phyloP scores from a whole-genome alignment of 1,284 basidiomycete species.

The Trichosporon inkin region DNA sequence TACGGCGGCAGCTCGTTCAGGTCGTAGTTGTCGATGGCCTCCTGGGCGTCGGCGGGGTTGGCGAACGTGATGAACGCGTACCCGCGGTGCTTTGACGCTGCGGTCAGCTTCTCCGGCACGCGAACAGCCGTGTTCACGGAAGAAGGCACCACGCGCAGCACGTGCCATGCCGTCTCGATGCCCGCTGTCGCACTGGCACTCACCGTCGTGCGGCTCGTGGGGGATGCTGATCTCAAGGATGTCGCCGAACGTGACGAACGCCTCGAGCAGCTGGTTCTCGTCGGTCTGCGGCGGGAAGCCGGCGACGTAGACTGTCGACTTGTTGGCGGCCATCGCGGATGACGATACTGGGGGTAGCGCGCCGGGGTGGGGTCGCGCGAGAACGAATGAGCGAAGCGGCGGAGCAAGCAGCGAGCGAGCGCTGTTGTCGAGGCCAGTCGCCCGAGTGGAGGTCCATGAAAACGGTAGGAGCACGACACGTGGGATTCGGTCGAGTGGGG shows the following conservation, averaged over 20 bases:
- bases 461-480: too few relatives aligned
- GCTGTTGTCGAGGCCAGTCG: neutral
- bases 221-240: conserved; percentile 49
- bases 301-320: conserved; percentile 46
- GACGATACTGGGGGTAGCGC: neutral
- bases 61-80: conserved; percentile 51
- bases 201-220: conserved; percentile 42
- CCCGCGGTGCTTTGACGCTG: conserved; percentile 41
- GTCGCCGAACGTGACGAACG: conserved; percentile 50
- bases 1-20: conserved; percentile 48
- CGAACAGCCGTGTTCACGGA: too few relatives aligned
- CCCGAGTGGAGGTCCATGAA: conserved; percentile 4
- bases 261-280: conserved; percentile 46
- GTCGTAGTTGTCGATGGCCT: conserved; percentile 52
- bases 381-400: neutral
- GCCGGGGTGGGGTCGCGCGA: neutral
- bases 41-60: conserved; percentile 45
- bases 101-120: conserved; percentile 3
- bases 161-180: too few relatives aligned
- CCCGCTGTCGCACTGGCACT: conserved; percentile 23
- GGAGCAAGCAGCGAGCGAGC: neutral
- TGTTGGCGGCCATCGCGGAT: conserved; percentile 13
- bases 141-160: too few relatives aligned
- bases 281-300: conserved; percentile 41
- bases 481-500: conserved; percentile 4